Evolutionary conservation across 1,284 basidiomycete species (phyloP).

Genomic region (Pseudomicrostroma phylloplanum): DNA sequence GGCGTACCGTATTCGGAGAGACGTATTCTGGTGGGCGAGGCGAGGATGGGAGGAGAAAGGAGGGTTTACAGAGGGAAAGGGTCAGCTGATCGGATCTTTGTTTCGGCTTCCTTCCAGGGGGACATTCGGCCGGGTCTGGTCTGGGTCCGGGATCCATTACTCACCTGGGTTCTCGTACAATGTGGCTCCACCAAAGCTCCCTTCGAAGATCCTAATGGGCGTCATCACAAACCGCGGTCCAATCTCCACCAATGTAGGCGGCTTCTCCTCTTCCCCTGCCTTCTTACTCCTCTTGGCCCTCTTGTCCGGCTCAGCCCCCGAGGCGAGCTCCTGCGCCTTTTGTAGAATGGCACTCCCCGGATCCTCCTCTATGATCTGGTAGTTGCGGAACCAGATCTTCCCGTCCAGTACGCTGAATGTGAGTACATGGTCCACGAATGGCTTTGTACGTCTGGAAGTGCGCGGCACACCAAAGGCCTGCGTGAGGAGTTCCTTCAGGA

Average conservation of each 20-base stretch:
- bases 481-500: conserved; percentile 92
- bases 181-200: conserved; percentile 87
- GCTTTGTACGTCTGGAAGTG: conserved; percentile 81
- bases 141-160: neutral
- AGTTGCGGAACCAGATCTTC: conserved; percentile 99
- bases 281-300: conserved; percentile 12
- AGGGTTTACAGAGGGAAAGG: conserved; percentile 7
- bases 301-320: conserved; percentile 21
- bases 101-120: too few relatives aligned
- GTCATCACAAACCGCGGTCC: conserved; percentile 95
- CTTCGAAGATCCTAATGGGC: conserved; percentile 97
- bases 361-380: conserved; percentile 66
- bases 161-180: conserved; percentile 90
- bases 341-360: conserved; percentile 52
- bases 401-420: conserved; percentile 91
- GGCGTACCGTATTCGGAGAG: conserved; percentile 75
- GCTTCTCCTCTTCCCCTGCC: conserved; percentile 13
- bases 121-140: neutral
- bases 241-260: conserved; percentile 57
- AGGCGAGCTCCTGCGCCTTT: conserved; percentile 56
- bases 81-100: conserved; percentile 15
- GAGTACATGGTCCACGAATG: conserved; percentile 95
- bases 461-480: conserved; percentile 90
- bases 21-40: conserved; percentile 66
- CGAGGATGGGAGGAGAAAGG: conserved; percentile 10